Evolutionary conservation across 1,139 yeast species (phyloP), one percentile per base, ranked within the genome.

Genomic region (Pichia sp.): DNA sequence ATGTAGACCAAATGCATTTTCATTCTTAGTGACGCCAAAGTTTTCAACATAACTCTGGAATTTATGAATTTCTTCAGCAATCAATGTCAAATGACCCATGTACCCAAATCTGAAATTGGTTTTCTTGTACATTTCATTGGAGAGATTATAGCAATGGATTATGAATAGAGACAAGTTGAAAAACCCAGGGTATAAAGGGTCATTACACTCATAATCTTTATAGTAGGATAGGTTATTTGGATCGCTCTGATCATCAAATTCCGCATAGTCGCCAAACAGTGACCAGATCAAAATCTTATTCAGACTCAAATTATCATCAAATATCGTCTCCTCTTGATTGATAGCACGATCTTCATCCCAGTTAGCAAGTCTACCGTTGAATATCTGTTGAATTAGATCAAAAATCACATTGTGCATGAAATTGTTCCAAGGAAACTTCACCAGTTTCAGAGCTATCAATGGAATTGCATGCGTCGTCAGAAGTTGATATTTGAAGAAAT

Each of bases 381-480:
- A 76, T 8, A 91, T 81, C 58, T 91, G 99, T 60, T 93, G 99
- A 26, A 91, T 93, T 48, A 91, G 81, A 60, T 91, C 99, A 63
- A 91, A 91, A n/a, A 91, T 94, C 33, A 93, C 98, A 55, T 91
- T 91, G 61, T 91, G 99, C 66, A 94, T 70, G 54, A 91, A 91
- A 58, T 91, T 91, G 60, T 91, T 91, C 98, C 99, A 91, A 2
- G 98, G 97, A 60, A 87, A 91, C 34, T 50, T 48, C 16, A 48
- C 44, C 29, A 58, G 35, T 46, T 56, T 56, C 26, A 51, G 30
- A 3, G 58, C 49, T 8, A 58, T 49, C 22, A 46, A 32, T 4
- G 55, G 53, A 17, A 58, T 45, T 6, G 56, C 49, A 32, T 44
- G 38, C 1, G 59, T 54, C 32, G 50, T 47, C 16, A 58, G 35